These are phyloP conservation scores for Fraxinus sp. DNA, from an alignment of 305 asterid species.

Conservation along the genomic window DNA sequence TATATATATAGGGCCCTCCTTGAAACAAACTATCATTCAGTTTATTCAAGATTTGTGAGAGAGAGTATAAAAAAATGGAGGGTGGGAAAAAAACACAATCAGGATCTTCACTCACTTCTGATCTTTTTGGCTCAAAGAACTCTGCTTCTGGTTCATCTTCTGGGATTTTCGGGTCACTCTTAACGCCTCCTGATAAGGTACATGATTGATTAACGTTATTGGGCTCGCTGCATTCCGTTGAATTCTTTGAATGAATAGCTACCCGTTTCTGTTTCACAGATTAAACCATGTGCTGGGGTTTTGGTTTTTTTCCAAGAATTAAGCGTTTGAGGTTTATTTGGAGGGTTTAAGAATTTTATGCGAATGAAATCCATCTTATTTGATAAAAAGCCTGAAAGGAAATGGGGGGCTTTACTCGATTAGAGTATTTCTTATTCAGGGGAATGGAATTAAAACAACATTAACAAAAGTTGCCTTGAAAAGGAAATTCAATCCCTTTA, in stretches of 20 bases:
- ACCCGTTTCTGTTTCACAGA: background rate
- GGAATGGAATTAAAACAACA: background rate
- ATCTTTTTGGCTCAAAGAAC: constrained; percentile 78
- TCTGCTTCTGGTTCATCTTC: constrained; percentile 47
- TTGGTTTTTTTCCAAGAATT: constrained; percentile 10
- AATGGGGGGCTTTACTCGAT: constrained; percentile 4
- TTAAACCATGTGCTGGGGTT: background rate
- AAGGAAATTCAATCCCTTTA: background rate
- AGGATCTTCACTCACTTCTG: constrained; percentile 74
- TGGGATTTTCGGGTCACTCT: constrained; percentile 61
- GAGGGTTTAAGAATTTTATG: background rate
- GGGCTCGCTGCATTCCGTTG: constrained; percentile 12
- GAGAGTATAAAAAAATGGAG: constrained; percentile 49
- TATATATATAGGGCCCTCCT: constrained; percentile 30
- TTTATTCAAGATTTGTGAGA: constrained; percentile 7
- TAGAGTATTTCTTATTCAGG: background rate
- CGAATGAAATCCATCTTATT: background rate
- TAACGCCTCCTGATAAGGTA: constrained; percentile 66
- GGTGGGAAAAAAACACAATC: constrained; percentile 58
- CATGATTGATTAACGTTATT: background rate
- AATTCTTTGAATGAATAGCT: background rate
- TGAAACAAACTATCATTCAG: constrained; percentile 17
- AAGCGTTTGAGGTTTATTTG: constrained; percentile 4
- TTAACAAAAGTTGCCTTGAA: background rate
- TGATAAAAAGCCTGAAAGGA: background rate